Evolutionary conservation across 768 basidiomycete species (phyloP).

Genomic region (Russula virescens): DNA sequence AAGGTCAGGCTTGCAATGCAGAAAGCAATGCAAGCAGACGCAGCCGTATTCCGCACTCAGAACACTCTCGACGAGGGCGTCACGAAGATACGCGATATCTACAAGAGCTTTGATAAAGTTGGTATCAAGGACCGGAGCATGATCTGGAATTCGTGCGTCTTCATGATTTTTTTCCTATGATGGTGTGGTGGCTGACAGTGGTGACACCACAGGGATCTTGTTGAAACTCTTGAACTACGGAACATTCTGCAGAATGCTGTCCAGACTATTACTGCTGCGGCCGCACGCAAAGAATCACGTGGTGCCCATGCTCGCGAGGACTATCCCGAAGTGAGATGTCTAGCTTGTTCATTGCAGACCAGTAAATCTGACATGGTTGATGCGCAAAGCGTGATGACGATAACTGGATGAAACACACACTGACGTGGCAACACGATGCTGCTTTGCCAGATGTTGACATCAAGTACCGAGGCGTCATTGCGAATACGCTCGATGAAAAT

Average conservation of each 20-base stretch:
- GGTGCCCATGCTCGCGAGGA: conserved; percentile 99
- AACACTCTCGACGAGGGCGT: conserved; percentile 89
- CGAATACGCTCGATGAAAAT: conserved; percentile 83
- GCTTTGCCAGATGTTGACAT: conserved; percentile 79
- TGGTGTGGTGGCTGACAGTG: conserved; percentile 2
- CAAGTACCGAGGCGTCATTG: conserved; percentile 83
- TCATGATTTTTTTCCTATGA: neutral
- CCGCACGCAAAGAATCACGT: conserved; percentile 93
- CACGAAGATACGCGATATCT: conserved; percentile 74
- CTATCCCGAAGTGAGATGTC: conserved; percentile 70
- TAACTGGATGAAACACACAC: conserved; percentile 92
- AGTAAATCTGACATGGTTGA: neutral
- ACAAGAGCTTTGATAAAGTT: conserved; percentile 84
- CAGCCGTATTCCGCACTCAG: conserved; percentile 97
- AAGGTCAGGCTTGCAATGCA: conserved; percentile 95
- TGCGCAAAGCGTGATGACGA: conserved; percentile 75
- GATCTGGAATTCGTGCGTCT: conserved; percentile 97
- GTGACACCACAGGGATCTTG: conserved; percentile 61
- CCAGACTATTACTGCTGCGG: conserved; percentile 90
- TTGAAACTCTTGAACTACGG: conserved; percentile 95
- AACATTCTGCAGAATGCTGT: conserved; percentile 94
- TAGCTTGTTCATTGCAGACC: neutral
- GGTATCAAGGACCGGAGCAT: conserved; percentile 97
- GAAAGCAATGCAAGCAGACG: conserved; percentile 97
- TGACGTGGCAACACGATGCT: conserved; percentile 84